Conservation (phyloP, 371 early-diverging fungal genomes). For the Modicella reniformis region DNA sequence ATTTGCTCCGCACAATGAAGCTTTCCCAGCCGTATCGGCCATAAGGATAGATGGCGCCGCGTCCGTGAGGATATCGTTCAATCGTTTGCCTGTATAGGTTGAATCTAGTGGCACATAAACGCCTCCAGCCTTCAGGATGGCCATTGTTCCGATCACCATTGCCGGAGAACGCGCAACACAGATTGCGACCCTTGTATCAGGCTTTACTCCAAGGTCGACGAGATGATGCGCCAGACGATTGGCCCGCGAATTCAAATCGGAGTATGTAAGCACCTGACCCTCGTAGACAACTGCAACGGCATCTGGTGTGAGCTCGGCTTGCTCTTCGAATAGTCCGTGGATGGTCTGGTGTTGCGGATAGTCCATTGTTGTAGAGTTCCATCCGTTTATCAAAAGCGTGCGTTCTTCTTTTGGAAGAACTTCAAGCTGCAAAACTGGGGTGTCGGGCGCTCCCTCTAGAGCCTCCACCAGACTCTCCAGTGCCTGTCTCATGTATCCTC, state of each 20-base stretch:
- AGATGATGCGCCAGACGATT: slow-evolving; percentile 6
- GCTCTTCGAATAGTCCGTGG: slow-evolving; percentile 20
- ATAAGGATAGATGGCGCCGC: slow-evolving; percentile 5
- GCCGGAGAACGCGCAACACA: slow-evolving; percentile 15
- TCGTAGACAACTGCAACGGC: slow-evolving; percentile 23
- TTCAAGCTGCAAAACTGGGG: background rate
- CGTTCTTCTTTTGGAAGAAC: too few relatives aligned
- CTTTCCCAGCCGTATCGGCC: background rate
- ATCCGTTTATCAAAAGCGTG: too few relatives aligned
- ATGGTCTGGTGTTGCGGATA: background rate
- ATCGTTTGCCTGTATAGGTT: slow-evolving; percentile 13
- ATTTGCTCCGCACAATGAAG: too few relatives aligned
- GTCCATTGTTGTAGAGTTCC: too few relatives aligned
- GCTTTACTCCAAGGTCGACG: slow-evolving; percentile 5
- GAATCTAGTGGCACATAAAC: slow-evolving; percentile 26
- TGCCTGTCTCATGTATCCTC: slow-evolving; percentile 22
- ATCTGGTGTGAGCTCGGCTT: slow-evolving; percentile 11
- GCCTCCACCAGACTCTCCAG: slow-evolving; percentile 15
- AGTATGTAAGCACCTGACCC: slow-evolving; percentile 14
- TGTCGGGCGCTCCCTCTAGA: background rate
- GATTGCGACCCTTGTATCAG: slow-evolving; percentile 12
- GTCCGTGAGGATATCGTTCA: slow-evolving; percentile 14
- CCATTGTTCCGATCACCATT: slow-evolving; percentile 7
- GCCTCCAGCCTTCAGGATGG: slow-evolving; percentile 21
- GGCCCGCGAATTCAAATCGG: slow-evolving; percentile 6